phyloP scores from a whole-genome alignment of 805 yeast genomes.

The Sungouiozyma ichnusensis region DNA sequence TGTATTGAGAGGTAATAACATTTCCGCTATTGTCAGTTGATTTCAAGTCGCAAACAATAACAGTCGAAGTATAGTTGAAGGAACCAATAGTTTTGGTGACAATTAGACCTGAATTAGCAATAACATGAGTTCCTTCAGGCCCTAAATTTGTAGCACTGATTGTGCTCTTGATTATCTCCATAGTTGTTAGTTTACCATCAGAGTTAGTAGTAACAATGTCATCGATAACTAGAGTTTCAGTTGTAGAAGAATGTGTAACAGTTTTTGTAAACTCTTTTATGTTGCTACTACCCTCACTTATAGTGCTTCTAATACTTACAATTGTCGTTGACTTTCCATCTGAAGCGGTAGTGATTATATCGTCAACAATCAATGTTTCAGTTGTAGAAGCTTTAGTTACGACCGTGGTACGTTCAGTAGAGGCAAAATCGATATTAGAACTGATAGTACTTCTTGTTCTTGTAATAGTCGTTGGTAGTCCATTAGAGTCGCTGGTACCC shows the following conservation, averaged over 20 bases:
- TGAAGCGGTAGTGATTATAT: neutral
- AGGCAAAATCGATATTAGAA: neutral
- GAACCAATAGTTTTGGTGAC: too few species aligned
- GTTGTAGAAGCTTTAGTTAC: neutral
- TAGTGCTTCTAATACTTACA: neutral
- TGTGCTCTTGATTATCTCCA: neutral
- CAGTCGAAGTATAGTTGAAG: too few species aligned
- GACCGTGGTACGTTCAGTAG: neutral
- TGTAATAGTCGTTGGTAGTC: neutral
- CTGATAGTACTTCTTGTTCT: neutral
- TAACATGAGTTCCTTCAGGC: too few species aligned
- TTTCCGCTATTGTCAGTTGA: too few species aligned
- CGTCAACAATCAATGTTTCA: neutral
- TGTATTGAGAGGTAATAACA: too few species aligned
- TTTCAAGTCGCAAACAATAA: too few species aligned
- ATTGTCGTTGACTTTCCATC: neutral
- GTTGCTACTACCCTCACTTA: neutral
- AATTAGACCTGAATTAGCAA: too few species aligned
- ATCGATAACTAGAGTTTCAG: too few species aligned
- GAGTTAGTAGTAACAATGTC: neutral
- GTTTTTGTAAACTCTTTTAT: neutral
- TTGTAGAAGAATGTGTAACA: too few species aligned
- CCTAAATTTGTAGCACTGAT: neutral
- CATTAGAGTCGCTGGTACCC: neutral
- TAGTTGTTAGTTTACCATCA: neutral